Base-by-base conservation (phyloP, 768 basidiomycete genomes). In the Pholiota molesta region DNA sequence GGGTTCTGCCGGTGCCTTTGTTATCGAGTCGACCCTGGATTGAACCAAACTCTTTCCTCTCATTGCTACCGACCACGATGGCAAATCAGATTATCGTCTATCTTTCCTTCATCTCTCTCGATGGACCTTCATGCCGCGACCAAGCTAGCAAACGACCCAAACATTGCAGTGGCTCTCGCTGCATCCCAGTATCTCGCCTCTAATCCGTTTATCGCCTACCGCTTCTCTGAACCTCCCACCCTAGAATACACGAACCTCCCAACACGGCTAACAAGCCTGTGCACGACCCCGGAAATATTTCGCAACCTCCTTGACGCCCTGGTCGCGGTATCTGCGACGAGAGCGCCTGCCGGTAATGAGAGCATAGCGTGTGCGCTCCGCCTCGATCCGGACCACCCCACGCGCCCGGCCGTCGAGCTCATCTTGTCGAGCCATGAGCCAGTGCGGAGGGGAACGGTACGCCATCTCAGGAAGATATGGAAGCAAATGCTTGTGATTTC, bases 401-500 rank as follows among this genome's bases (percentile, higher is more conserved):
- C 17, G 11, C 40, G 40, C 2, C 55, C 55, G 3, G 28, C 40
- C 9, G 40, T 56, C 4, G 55, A 56, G n/a, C 39, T 56, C 55
- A 56, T 56, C 55, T 56, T 56, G 23, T 56, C 55, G 40, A 56
- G 55, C 55, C 55, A 56, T 14, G 55, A 56, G 26, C 39, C 55
- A 11, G 29, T 56, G 11, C 55, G 40, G 26, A 28, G 26, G 13
- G 40, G 40, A 1, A 56, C 55, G 5, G 55, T 56, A 17, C 55
- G 55, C 13, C 17, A 44, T n/a, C n/a, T 56, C 39, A 23, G 29
- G 14, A 42, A 42, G 40, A 56, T 42, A 44, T 56, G 55, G 55
- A 40, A n/a, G 26, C 55, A 56, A 10, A 56, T 56, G 55, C 55
- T 56, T 4, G 39, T 6, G 23, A 56, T 56, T 9, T 56, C 55